Conservation (phyloP, 345 rosid genomes). For the Salix purpurea region DNA sequence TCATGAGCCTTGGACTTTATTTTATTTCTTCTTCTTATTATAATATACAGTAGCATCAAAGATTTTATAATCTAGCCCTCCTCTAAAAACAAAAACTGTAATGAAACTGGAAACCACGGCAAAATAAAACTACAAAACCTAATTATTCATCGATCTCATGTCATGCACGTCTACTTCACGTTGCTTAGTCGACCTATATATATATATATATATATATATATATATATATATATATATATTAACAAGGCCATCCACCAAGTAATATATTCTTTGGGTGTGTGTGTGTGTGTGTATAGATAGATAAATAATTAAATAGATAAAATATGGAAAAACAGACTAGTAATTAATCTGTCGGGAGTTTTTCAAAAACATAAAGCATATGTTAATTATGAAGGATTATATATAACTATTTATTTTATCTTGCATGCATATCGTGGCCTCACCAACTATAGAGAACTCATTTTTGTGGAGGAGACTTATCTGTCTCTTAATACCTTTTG, state of each 20-base stretch:
- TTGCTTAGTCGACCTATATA: conserved; percentile 18
- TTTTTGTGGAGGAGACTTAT: conserved; percentile 12
- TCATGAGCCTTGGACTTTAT: conserved; percentile 44
- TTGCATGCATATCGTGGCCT: conserved; percentile 31
- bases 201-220: neutral
- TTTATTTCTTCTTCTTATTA: neutral
- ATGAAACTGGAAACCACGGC: conserved; percentile 41
- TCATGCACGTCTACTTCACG: conserved; percentile 69
- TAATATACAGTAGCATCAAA: neutral
- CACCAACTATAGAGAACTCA: conserved; percentile 22
- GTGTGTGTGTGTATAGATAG: neutral
- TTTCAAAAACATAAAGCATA: too few relatives aligned
- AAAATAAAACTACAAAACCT: neutral
- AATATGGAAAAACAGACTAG: neutral
- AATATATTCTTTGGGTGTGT: neutral
- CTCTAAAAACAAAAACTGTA: neutral
- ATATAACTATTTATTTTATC: neutral
- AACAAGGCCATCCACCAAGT: conserved; percentile 13
- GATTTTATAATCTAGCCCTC: conserved; percentile 8
- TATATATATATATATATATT: neutral
- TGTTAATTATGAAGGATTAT: neutral
- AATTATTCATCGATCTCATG: conserved; percentile 18
- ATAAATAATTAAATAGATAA: neutral
- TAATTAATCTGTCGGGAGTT: neutral
- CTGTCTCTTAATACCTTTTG: conserved; percentile 36